Percentiles rank a stretch among this genome's conserved stretches.
phyloP scores from a whole-genome alignment of 805 yeast species.

The Ogataea pignaliae region DNA sequence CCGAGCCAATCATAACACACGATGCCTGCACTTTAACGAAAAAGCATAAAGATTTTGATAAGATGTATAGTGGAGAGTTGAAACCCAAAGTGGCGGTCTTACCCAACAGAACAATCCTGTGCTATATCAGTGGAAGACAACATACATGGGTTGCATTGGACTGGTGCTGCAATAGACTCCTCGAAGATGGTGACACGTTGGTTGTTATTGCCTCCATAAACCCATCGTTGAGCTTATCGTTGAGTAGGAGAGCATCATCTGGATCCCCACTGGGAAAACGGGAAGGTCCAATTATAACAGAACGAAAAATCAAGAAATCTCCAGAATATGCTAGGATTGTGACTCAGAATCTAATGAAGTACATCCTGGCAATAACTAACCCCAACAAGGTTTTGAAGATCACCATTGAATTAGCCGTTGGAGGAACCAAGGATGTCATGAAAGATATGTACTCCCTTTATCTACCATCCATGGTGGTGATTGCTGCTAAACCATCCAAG shows the following conservation, averaged over 20 bases:
- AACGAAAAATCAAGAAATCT: slow-evolving; percentile 36
- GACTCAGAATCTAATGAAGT: slow-evolving; percentile 48
- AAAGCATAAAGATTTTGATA: slow-evolving; percentile 44
- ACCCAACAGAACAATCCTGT: slow-evolving; percentile 52
- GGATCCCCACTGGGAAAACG: slow-evolving; percentile 4
- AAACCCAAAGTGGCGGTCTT: slow-evolving; percentile 30
- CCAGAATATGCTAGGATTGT: slow-evolving; percentile 45
- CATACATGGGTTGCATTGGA: slow-evolving; percentile 85
- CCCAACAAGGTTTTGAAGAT: slow-evolving; percentile 45
- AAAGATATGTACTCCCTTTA: slow-evolving; percentile 58
- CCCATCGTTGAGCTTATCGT: slow-evolving; percentile 22
- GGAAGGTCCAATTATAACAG: slow-evolving; percentile 13
- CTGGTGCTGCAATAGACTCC: slow-evolving; percentile 52
- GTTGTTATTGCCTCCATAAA: slow-evolving; percentile 54
- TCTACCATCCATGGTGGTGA: slow-evolving; percentile 53
- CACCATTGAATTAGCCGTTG: slow-evolving; percentile 58
- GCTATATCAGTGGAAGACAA: slow-evolving; percentile 63
- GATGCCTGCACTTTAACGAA: slow-evolving; percentile 42
- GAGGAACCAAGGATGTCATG: slow-evolving; percentile 50
- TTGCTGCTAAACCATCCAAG: slow-evolving; percentile 47
- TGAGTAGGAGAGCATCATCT: slow-evolving; percentile 19
- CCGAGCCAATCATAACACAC: slow-evolving; percentile 34
- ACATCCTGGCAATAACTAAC: slow-evolving; percentile 42
- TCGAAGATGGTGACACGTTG: slow-evolving; percentile 63
- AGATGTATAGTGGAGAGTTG: slow-evolving; percentile 37